These are phyloP conservation scores for Quercus phellos DNA, from an alignment of 331 rosid genomes.

Conservation along the genomic window DNA sequence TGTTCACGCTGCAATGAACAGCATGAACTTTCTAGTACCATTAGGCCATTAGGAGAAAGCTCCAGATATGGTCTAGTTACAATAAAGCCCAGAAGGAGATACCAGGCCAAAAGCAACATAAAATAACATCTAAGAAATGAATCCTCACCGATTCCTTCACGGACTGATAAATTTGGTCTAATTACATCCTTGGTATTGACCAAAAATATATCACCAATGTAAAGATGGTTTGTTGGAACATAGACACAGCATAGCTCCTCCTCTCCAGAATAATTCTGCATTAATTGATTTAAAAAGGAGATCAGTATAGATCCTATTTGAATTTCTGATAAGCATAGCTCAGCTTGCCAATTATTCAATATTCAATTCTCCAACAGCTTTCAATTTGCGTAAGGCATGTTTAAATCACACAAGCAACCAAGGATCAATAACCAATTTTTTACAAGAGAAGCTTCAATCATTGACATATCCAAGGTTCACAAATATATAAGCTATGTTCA, in stretches of 20 bases:
- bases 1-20: not conserved
- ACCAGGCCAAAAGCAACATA: not conserved
- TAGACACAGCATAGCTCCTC: conserved; percentile 96
- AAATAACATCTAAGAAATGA: conserved; percentile 10
- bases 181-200: conserved; percentile 81
- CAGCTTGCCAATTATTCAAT: conserved; percentile 2
- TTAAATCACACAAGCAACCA: not conserved
- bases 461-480: not conserved
- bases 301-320: not conserved
- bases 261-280: conserved; percentile 85
- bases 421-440: not conserved
- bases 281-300: not conserved
- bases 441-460: not conserved
- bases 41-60: not conserved
- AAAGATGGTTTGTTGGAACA: conserved; percentile 97
- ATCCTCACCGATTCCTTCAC: conserved; percentile 96
- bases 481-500: not conserved
- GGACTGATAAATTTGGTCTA: conserved; percentile 90
- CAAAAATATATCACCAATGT: conserved; percentile 91
- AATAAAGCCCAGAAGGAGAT: not conserved
- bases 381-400: not conserved
- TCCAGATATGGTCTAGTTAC: not conserved
- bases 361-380: not conserved
- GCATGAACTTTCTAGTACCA: not conserved
- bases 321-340: not conserved